phyloP scores from a whole-genome alignment of 306 rosid genomes.

The Vigna reflexopilosa region DNA sequence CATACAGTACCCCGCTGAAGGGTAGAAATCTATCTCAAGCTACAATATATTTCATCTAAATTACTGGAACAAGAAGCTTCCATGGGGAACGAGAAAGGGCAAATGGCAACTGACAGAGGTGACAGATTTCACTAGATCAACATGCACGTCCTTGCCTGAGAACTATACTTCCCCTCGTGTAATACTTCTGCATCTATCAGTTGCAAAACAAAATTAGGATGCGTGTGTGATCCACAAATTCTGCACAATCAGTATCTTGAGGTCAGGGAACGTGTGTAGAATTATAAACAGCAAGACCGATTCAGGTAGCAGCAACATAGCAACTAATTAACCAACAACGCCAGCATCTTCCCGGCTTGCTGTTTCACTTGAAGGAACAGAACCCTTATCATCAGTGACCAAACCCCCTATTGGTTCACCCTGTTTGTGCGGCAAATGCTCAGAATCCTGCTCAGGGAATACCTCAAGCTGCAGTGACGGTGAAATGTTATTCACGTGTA shows the following conservation, averaged over 20 bases:
- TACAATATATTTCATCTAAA: conserved; percentile 40
- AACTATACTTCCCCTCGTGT: conserved; percentile 28
- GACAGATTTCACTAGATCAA: conserved; percentile 37
- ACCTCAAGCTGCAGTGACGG: conserved; percentile 85
- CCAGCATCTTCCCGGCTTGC: conserved; percentile 53
- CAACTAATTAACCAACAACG: conserved; percentile 55
- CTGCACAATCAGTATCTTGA: conserved; percentile 45
- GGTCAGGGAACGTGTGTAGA: conserved; percentile 35
- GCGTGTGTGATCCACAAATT: conserved; percentile 42
- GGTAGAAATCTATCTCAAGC: conserved; percentile 40
- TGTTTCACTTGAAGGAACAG: conserved; percentile 53
- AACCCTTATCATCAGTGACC: conserved; percentile 55
- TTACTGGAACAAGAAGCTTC: conserved; percentile 37
- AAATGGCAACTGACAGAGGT: conserved; percentile 32
- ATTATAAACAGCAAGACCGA: conserved; percentile 45
- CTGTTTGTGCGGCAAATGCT: conserved; percentile 53
- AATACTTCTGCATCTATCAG: conserved; percentile 46
- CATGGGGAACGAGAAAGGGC: neutral
- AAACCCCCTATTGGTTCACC: conserved; percentile 55
- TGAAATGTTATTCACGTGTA: conserved; percentile 86
- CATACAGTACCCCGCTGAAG: conserved; percentile 10
- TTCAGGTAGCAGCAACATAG: conserved; percentile 40
- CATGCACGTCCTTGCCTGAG: conserved; percentile 40
- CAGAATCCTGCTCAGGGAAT: conserved; percentile 79
- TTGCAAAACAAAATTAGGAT: conserved; percentile 41